Evolutionary conservation across 202 grass and related monocot species (phyloP).

Genomic region (Musa balbisiana): DNA sequence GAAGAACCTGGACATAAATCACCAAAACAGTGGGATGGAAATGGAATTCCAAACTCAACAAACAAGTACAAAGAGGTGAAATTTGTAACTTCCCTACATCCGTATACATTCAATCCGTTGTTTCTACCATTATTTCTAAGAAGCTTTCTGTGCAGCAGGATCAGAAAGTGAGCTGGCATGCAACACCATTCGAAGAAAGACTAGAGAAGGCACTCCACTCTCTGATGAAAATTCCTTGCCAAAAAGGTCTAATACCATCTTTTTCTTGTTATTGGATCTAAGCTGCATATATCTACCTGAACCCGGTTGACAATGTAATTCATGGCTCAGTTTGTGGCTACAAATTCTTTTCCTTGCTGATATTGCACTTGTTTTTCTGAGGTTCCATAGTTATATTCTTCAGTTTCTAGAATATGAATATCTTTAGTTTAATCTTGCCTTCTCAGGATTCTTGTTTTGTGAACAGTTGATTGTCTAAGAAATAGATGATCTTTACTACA

Average conservation of each 20-base stretch:
- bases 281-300: not conserved
- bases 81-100: not conserved
- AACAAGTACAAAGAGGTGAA: slow-evolving; percentile 95
- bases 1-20: slow-evolving; percentile 32
- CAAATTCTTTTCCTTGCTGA: not conserved
- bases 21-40: slow-evolving; percentile 72
- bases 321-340: not conserved
- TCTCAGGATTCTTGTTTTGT: too few species aligned
- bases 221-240: slow-evolving; percentile 67
- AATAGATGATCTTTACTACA: too few species aligned
- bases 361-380: not conserved
- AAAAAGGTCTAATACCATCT: slow-evolving; percentile 46
- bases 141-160: slow-evolving; percentile 36
- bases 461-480: too few species aligned
- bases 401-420: not conserved
- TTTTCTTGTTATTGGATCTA: not conserved
- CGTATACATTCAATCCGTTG: not conserved
- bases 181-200: slow-evolving; percentile 83
- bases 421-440: too few species aligned
- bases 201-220: slow-evolving; percentile 96
- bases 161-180: slow-evolving; percentile 90
- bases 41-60: slow-evolving; percentile 97
- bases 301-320: not conserved
- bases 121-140: not conserved
- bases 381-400: not conserved